Percentiles rank a stretch among this genome's conserved stretches.
phyloP scores from a whole-genome alignment of 352 stramenopile species.

The Phytophthora constricta region DNA sequence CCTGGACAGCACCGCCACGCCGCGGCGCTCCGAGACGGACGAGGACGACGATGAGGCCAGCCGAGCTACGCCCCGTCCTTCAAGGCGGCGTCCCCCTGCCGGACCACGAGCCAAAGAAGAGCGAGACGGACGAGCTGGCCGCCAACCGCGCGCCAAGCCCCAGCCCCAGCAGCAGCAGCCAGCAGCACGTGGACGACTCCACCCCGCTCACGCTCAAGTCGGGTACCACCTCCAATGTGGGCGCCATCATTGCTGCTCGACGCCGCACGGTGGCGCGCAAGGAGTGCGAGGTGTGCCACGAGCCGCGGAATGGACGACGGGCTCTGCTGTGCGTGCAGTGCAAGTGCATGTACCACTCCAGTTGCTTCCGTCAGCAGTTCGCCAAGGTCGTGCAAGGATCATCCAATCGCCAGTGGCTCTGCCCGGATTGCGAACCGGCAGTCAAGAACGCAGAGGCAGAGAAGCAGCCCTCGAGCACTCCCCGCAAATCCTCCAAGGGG shows the following conservation, averaged over 20 bases:
- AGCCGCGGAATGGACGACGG: conserved; percentile 77
- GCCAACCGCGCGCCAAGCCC: conserved; percentile 27
- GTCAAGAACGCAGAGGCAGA: conserved; percentile 40
- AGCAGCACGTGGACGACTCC: conserved; percentile 31
- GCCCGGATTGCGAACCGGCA: conserved; percentile 74
- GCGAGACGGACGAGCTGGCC: conserved; percentile 44
- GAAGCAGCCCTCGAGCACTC: conserved; percentile 37
- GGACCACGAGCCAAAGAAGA: conserved; percentile 25
- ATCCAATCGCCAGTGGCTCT: conserved; percentile 79
- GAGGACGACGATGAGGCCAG: conserved; percentile 39
- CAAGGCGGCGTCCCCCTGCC: conserved; percentile 5
- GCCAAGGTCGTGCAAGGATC: conserved; percentile 65
- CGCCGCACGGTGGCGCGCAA: conserved; percentile 70
- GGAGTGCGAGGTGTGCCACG: conserved; percentile 77
- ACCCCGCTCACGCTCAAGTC: conserved; percentile 51
- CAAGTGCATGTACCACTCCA: conserved; percentile 88
- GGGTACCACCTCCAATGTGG: conserved; percentile 61
- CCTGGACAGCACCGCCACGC: conserved; percentile 69
- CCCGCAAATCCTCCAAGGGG: conserved; percentile 46
- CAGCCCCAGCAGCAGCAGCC: conserved; percentile 26
- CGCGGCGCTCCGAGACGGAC: conserved; percentile 54
- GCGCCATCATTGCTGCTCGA: conserved; percentile 71
- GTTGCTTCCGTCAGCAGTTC: conserved; percentile 85
- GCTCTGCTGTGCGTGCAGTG: conserved; percentile 80
- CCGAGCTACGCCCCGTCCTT: conserved; percentile 3